These are phyloP conservation scores for Boletus pseudopeckii DNA, from an alignment of 768 basidiomycete genomes.

Conservation along the genomic window DNA sequence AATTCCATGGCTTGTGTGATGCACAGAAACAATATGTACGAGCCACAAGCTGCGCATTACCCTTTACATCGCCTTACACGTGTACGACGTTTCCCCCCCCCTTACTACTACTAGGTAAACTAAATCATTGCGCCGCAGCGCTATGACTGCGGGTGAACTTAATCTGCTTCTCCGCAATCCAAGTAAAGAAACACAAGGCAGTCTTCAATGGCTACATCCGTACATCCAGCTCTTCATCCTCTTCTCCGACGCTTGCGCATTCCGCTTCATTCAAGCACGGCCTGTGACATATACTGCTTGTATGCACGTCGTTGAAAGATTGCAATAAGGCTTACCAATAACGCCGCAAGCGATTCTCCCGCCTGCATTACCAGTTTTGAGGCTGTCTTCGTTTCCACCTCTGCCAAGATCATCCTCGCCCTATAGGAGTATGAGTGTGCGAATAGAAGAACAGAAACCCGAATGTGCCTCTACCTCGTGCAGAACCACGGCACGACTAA, in stretches of 20 bases:
- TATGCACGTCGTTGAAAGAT: not conserved
- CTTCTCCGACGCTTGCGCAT: not conserved
- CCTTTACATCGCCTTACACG: not conserved
- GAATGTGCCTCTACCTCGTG: conserved; percentile 49
- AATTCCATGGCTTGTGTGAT: not conserved
- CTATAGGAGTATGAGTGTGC: conserved; percentile 30
- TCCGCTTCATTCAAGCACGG: conserved; percentile 13
- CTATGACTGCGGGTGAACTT: not conserved
- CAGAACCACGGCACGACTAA: conserved; percentile 68
- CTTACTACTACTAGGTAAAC: not conserved
- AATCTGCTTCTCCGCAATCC: conserved; percentile 7
- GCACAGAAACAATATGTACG: not conserved
- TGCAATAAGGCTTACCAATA: conserved; percentile 47
- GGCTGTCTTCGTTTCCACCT: conserved; percentile 62
- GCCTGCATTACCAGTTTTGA: conserved; percentile 78
- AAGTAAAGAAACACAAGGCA: conserved; percentile 12
- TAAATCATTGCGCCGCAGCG: not conserved
- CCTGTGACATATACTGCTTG: conserved; percentile 10
- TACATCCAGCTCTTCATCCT: conserved; percentile 1
- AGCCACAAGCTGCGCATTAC: not conserved
- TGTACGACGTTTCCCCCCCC: not conserved
- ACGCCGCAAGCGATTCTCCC: conserved; percentile 79
- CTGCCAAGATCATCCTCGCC: conserved; percentile 79
- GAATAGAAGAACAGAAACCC: conserved; percentile 3
- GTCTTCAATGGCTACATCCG: conserved; percentile 1